A percentile compares a stretch with the other conserved stretches of the same genome.
Evolutionary conservation across 2,329 filamentous ascomycete species (phyloP).

Genomic region (Sclerotinia glacialis): DNA sequence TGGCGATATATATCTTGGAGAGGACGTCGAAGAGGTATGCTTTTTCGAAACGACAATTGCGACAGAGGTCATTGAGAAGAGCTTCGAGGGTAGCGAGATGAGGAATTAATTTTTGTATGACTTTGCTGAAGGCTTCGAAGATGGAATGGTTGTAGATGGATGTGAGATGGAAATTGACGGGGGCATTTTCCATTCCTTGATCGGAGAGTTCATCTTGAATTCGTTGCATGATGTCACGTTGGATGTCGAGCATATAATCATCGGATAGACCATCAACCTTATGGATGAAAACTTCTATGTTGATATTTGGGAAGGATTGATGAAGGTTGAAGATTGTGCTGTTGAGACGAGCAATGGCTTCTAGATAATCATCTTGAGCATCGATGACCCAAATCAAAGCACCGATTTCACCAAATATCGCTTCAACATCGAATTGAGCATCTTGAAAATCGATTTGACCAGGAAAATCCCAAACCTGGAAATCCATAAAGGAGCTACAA

Average conservation of each 20-base stretch:
- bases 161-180: conserved; percentile 92
- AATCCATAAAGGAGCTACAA: conserved; percentile 93
- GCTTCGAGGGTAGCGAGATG: conserved; percentile 90
- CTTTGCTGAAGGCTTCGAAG: conserved; percentile 97
- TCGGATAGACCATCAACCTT: conserved; percentile 98
- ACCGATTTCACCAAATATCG: conserved; percentile 91
- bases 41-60: conserved; percentile 93
- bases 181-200: conserved; percentile 87
- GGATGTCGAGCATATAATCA: conserved; percentile 93
- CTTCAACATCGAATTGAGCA: conserved; percentile 83
- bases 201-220: conserved; percentile 96
- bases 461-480: conserved; percentile 97
- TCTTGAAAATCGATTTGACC: conserved; percentile 93
- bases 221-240: conserved; percentile 92
- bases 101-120: conserved; percentile 95
- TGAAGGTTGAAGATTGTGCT: conserved; percentile 86
- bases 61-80: conserved; percentile 89
- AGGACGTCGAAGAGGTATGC: conserved; percentile 97
- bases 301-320: conserved; percentile 85
- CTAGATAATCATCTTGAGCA: conserved; percentile 95
- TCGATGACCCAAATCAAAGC: conserved; percentile 98
- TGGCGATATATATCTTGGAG: conserved; percentile 98
- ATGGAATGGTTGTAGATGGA: conserved; percentile 98
- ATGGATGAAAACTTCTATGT: conserved; percentile 98
- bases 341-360: conserved; percentile 83